Base-by-base conservation (phyloP, 257 asterid species). In the Capsicum rhomboideum region DNA sequence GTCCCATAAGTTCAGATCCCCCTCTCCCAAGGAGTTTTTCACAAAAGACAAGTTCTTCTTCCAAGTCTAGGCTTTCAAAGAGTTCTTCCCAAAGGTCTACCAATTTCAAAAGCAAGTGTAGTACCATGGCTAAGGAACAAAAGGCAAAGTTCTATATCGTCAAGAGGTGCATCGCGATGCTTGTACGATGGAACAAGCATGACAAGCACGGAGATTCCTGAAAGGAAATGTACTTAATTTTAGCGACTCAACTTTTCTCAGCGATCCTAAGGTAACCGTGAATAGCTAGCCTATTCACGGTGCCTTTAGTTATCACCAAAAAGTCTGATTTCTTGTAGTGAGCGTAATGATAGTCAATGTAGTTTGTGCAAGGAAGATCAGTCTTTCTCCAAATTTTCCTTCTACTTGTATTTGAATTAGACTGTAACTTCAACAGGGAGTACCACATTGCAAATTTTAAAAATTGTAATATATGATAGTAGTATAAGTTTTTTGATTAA, bases 1-100 rank as follows among this genome's bases (percentile, higher is more conserved):
- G 83, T 64, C 75, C 83, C 2, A 40, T 49, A 59, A 80, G 42
- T 75, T 75, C 83, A 80, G 72, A 40, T 37, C 75, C 69, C 16
- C 83, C 74, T 13, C 83, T 80, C 10, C 77, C 83, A 44, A 80
- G 83, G 72, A 80, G 83, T 37, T 80, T 40, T 23, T 80, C 83
- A 37, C 56, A 42, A 64, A 80, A 80, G 26, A 59, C 69, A 21
- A 61, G 44, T 49, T 75, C 81, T 75, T 75, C 80, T 23, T 75
- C 80, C 16, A 75, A 75, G 10, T 75, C 81, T 14, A 75, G 81
- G 7, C 81, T 75, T 26, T 49, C 81, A 75, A 75, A 75, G 63
- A 75, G 81, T 16, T 75, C 81, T 49, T 26, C 81, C 61, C 81
- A 75, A 75, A 49, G 81, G 23, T 75, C 81, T 75, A 26, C 81